Conservation (phyloP, 2,329 filamentous ascomycete genomes). For the Stromatinia cepivora region DNA sequence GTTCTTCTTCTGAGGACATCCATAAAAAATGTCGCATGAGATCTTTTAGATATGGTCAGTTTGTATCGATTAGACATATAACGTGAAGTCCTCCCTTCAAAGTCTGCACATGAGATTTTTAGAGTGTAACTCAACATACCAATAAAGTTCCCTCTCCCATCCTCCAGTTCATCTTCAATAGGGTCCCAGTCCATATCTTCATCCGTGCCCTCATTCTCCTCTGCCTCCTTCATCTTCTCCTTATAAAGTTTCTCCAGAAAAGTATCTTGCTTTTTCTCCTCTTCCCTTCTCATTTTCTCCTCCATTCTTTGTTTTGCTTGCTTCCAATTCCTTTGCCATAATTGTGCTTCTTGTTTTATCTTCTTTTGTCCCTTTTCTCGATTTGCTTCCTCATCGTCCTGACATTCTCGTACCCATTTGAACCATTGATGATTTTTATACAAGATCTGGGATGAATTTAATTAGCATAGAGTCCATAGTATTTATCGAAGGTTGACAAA, state of each 20-base stretch:
- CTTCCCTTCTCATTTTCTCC: slow-evolving; percentile 45
- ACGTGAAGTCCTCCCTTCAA: neutral
- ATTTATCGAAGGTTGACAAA: slow-evolving; percentile 30
- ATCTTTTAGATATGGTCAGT: slow-evolving; percentile 18
- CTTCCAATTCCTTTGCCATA: slow-evolving; percentile 51
- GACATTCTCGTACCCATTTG: slow-evolving; percentile 48
- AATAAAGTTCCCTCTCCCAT: slow-evolving; percentile 46
- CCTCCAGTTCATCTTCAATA: slow-evolving; percentile 49
- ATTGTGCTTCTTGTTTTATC: slow-evolving; percentile 49
- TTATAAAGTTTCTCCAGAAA: slow-evolving; percentile 47
- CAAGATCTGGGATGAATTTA: slow-evolving; percentile 29
- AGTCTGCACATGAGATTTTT: neutral
- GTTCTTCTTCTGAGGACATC: slow-evolving; percentile 24
- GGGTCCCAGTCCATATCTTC: slow-evolving; percentile 48
- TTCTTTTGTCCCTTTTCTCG: slow-evolving; percentile 52
- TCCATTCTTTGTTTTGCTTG: slow-evolving; percentile 46
- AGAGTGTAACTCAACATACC: slow-evolving; percentile 35
- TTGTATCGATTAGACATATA: neutral
- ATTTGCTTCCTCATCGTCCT: slow-evolving; percentile 47
- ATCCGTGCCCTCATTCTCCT: slow-evolving; percentile 37
- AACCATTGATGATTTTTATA: slow-evolving; percentile 52
- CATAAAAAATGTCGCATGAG: slow-evolving; percentile 31
- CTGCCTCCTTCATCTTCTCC: slow-evolving; percentile 43
- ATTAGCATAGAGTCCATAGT: neutral
- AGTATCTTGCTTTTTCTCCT: slow-evolving; percentile 46